phyloP scores from a whole-genome alignment of 164 flowering plant species.

The Dillenia suffruticosa region DNA sequence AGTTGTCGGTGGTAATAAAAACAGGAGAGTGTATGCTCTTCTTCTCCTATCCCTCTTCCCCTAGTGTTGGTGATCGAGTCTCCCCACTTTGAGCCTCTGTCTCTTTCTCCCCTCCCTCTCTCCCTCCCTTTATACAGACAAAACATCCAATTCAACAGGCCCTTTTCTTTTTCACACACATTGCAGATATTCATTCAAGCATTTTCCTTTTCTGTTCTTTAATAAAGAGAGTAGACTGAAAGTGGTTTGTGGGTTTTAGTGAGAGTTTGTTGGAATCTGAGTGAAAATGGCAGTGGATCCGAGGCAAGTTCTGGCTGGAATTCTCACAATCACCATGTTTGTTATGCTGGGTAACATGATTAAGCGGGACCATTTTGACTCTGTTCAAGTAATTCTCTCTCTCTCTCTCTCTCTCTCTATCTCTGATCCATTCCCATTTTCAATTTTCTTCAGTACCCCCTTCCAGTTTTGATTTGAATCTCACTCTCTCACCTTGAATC shows the following conservation, averaged over 20 bases:
- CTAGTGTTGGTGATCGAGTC: too few species aligned
- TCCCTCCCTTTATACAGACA: too few species aligned
- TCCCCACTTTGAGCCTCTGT: too few species aligned
- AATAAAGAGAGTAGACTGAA: slow-evolving; percentile 1
- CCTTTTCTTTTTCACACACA: too few species aligned
- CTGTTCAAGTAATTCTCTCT: slow-evolving; percentile 27
- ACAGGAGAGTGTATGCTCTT: too few species aligned
- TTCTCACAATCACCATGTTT: slow-evolving; percentile 88
- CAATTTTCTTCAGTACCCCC: neutral
- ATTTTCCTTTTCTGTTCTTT: neutral
- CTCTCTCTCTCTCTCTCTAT: neutral
- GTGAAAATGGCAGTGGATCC: slow-evolving; percentile 64
- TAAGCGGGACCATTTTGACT: slow-evolving; percentile 82
- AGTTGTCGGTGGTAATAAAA: neutral
- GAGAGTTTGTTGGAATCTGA: slow-evolving; percentile 8
- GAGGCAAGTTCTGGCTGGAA: slow-evolving; percentile 78
- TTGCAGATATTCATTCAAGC: too few species aligned
- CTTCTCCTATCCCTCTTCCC: too few species aligned
- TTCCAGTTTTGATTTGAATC: neutral
- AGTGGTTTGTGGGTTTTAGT: neutral
- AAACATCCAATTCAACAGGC: too few species aligned
- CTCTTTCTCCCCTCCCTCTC: too few species aligned
- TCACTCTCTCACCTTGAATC: neutral
- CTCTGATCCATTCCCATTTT: neutral
- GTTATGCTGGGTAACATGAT: slow-evolving; percentile 92